Conservation (phyloP, 2,329 filamentous ascomycete genomes). For the Aspergillus sp. region DNA sequence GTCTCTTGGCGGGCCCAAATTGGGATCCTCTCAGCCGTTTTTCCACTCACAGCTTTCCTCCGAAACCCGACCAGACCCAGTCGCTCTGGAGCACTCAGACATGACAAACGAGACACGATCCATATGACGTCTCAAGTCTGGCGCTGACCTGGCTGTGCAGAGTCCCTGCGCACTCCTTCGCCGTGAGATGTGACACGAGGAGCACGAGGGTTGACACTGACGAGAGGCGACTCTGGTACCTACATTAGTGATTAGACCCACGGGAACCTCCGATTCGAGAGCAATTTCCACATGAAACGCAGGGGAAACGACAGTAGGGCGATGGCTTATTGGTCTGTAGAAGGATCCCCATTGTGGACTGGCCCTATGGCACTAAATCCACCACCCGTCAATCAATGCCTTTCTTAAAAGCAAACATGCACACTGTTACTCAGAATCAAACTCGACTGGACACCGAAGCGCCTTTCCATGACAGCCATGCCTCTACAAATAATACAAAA, state of each 20-base stretch:
- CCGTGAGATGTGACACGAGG: not conserved
- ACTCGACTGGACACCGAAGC: not conserved
- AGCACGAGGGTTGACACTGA: not conserved
- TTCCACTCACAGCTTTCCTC: conserved; percentile 5
- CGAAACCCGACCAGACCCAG: conserved; percentile 1
- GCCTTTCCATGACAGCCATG: not conserved
- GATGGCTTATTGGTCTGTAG: conserved; percentile 7
- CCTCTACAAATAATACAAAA: not conserved
- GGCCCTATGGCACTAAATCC: conserved; percentile 2
- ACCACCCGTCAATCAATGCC: conserved; percentile 2
- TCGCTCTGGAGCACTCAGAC: not conserved
- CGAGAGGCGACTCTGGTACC: not conserved
- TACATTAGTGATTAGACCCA: not conserved
- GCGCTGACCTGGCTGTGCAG: not conserved
- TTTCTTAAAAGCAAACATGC: not conserved
- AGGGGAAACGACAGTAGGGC: conserved; percentile 4
- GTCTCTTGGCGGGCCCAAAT: conserved; percentile 10
- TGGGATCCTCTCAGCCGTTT: not conserved
- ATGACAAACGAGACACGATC: not conserved
- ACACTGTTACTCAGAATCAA: not conserved
- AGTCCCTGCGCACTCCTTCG: not conserved
- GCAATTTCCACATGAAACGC: conserved; percentile 9
- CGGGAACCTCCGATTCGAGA: conserved; percentile 3
- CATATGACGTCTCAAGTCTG: conserved; percentile 5
- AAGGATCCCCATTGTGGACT: not conserved